These are phyloP conservation scores for Metschnikowia arizonensis DNA, from an alignment of 805 yeast species.

Conservation along the genomic window DNA sequence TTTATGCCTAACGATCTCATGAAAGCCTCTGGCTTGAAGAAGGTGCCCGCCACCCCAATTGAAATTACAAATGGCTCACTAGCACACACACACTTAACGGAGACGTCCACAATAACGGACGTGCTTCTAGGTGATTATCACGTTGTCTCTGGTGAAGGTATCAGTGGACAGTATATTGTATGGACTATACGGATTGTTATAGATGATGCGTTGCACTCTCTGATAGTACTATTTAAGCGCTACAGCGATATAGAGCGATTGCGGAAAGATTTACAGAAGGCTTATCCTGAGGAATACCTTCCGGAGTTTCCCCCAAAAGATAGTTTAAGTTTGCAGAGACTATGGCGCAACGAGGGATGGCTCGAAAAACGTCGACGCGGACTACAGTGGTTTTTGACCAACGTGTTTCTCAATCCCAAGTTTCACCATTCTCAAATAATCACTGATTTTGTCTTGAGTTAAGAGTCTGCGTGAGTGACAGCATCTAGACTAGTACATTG, in stretches of 20 bases:
- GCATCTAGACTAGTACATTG: neutral
- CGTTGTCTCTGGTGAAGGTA: slow-evolving; percentile 33
- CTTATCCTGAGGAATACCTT: slow-evolving; percentile 39
- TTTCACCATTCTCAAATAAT: slow-evolving; percentile 37
- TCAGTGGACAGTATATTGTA: slow-evolving; percentile 33
- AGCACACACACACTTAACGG: slow-evolving; percentile 17
- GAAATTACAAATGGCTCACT: slow-evolving; percentile 26
- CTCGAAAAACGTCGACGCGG: slow-evolving; percentile 53
- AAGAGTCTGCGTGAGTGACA: neutral
- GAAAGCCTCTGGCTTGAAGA: neutral
- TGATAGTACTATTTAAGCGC: slow-evolving; percentile 50
- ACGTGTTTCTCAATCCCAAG: slow-evolving; percentile 49
- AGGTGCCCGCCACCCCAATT: slow-evolving; percentile 30
- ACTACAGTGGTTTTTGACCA: slow-evolving; percentile 56
- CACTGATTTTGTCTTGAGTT: slow-evolving; percentile 34
- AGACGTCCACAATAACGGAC: slow-evolving; percentile 34
- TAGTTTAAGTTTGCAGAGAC: slow-evolving; percentile 34
- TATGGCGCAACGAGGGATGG: slow-evolving; percentile 43
- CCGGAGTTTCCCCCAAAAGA: slow-evolving; percentile 54
- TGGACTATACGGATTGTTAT: slow-evolving; percentile 38
- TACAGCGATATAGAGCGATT: slow-evolving; percentile 61
- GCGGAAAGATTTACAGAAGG: slow-evolving; percentile 32
- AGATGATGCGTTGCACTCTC: slow-evolving; percentile 35
- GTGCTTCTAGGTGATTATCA: slow-evolving; percentile 42
- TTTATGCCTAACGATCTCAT: neutral